Base-by-base conservation (phyloP, 139 green algal genomes). In the Chlorella sp. region DNA sequence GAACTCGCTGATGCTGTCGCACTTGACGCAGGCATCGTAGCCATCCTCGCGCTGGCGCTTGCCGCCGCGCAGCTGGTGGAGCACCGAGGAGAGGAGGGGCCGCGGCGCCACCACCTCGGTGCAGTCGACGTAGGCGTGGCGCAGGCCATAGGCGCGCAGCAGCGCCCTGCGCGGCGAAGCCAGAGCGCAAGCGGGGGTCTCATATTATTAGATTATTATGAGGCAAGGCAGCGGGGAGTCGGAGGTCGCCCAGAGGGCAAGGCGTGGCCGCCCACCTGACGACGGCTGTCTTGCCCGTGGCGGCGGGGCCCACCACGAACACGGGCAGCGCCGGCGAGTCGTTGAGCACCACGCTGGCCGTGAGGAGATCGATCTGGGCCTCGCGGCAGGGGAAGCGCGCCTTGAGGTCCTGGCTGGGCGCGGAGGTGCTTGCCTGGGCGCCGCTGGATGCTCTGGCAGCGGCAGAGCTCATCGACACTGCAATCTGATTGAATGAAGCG, bases 301-400 rank as follows among this genome's bases (percentile, higher is more conserved):
- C 71, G 8, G 60, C 43, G 5, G 76, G 61, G 0, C 85, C 85
- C 38, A 83, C 62, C 0, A 90, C 89, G 88, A 98, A 29, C 15
- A 35, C 43, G 60, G 19, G 29, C 17, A 38, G 23, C 43, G 43
- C 29, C 67, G 29, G 29, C 9, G 6, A 6, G 5, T 50, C 33
- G 6, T 6, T 35, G 29, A 33, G 19, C 31, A 58, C n/a, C 33
- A 73, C 19, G 46, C 35, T 9, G 2, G 23, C 40, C 6, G 38
- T 8, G 7, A 71, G 58, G 21, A 25, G 36, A 27, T 25, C 55
- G 8, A 42, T 9, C 23, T 67, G 45, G 14, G 33, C 12, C 27
- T 66, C 69, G 23, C 36, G 35, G 8, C 69, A 51, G 7, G 61
- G 35, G 36, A 50, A 50, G 38, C 40, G 29, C 11, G 36, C 50